Evolutionary conservation across 228 moss, liverwort and hornwort genomes (phyloP).

Genomic region (Sphagnum fallax): DNA sequence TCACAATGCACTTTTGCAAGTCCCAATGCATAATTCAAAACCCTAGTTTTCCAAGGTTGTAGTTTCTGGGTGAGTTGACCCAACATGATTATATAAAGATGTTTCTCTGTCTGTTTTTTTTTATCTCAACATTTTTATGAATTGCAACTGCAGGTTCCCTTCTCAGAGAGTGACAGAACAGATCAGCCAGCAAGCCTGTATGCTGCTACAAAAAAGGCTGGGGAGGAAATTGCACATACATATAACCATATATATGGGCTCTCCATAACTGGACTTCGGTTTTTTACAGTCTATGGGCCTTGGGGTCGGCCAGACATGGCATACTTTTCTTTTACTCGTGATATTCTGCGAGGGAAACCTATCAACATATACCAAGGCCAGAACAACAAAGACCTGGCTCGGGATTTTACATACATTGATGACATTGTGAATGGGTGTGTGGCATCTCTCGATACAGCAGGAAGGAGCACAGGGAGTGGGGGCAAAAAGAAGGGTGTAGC

Average conservation of each 20-base stretch:
- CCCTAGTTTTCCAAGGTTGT: no score
- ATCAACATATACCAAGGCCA: slow-evolving; percentile 59
- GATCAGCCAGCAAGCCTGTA: slow-evolving; percentile 75
- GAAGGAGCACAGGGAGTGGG: slow-evolving; percentile 67
- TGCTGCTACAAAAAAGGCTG: slow-evolving; percentile 72
- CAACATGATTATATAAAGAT: no score
- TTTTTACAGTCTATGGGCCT: slow-evolving; percentile 72
- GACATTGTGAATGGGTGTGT: slow-evolving; percentile 75
- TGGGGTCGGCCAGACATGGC: slow-evolving; percentile 81
- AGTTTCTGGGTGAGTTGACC: no score
- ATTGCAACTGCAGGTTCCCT: slow-evolving; percentile 30
- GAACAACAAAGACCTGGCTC: slow-evolving; percentile 46
- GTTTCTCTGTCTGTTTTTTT: no score
- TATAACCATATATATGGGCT: slow-evolving; percentile 70
- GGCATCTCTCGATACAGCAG: slow-evolving; percentile 50
- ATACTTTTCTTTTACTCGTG: slow-evolving; percentile 65
- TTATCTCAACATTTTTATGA: no score
- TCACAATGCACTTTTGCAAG: no score
- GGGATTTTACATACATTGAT: slow-evolving; percentile 73
- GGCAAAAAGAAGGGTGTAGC: slow-evolving; percentile 68
- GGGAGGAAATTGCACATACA: slow-evolving; percentile 68
- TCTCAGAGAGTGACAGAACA: slow-evolving; percentile 58
- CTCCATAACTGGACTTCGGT: slow-evolving; percentile 61
- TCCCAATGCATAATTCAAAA: no score
- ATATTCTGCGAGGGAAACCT: slow-evolving; percentile 58